Evolutionary conservation across 2,329 filamentous ascomycete genomes (phyloP), one percentile per base, ranked within the genome.

Genomic region (Fusarium nanum): DNA sequence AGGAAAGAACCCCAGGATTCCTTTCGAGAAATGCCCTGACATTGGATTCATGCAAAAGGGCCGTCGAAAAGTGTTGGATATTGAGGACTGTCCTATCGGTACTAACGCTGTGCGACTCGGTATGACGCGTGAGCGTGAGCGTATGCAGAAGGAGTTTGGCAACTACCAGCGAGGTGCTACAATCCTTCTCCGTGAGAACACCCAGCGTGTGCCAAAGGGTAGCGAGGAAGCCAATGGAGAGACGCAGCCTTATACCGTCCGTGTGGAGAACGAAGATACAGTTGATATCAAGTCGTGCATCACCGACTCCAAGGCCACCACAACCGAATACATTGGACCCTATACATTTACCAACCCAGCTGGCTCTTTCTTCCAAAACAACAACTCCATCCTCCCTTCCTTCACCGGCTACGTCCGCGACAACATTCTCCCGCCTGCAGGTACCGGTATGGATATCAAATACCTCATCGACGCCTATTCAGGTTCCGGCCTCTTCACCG

Each of bases 391-490:
- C 81, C 90, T 99, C 25, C 89, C 93, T 30, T 82, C 84, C 18
- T 97, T 98, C 81, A 97, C 94, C 16, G 86, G 89, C 71, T 97
- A 97, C 83, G 93, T 98, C 78, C 92, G 93, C 68, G 86, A 92
- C 40, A 88, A 92, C 79, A 92, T 95, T 76, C 84, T 94, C 3
- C 90, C 89, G 0, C 81, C 85, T 5, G 60, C 75, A 34, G 74
- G 78, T 53, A 64, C 69, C 4, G 69, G 65, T 8, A 71, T 69
- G 61, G 74, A 73, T 54, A 90, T 97, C 81, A 92, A 91, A 74
- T 94, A 97, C 82, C 90, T 99, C 46, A 95, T 99, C 73, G 96
- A 99, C 83, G 96, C 96, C 57, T 99, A 99, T 86, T 99, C 93
- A 16, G 96, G 96, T 78, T 97, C 93, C 1, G 96, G 96, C 46